Percentiles rank a stretch among this genome's conserved stretches.
phyloP scores from a whole-genome alignment of 306 rosid species.

The Lathyrus sativus region DNA sequence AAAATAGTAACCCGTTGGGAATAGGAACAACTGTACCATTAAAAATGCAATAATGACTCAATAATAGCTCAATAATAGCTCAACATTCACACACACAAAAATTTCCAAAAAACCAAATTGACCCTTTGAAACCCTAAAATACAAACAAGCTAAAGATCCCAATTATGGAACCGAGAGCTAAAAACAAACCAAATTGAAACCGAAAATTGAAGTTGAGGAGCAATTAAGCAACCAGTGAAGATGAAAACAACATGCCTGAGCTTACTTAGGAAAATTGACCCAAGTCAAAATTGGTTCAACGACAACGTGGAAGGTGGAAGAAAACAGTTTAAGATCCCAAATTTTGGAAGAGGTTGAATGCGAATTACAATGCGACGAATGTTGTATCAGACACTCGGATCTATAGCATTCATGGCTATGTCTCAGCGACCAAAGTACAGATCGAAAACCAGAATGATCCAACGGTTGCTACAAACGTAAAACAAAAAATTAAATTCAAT shows the following conservation, averaged over 20 bases:
- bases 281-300: constrained; percentile 43
- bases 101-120: constrained; percentile 34
- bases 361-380: constrained; percentile 48
- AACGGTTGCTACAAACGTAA: constrained; percentile 42
- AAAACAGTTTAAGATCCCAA: constrained; percentile 48
- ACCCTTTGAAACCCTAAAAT: constrained; percentile 59
- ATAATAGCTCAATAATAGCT: constrained; percentile 6
- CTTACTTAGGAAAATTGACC: constrained; percentile 41
- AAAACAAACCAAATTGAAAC: constrained; percentile 9
- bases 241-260: constrained; percentile 18
- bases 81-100: constrained; percentile 22
- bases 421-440: constrained; percentile 45
- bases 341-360: constrained; percentile 29
- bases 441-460: constrained; percentile 49
- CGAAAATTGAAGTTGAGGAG: constrained; percentile 33
- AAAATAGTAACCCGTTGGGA: constrained; percentile 27
- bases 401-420: constrained; percentile 58
- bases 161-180: constrained; percentile 9
- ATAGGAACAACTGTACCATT: constrained; percentile 42
- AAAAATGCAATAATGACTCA: constrained; percentile 30
- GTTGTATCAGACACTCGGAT: constrained; percentile 55
- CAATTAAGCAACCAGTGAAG: constrained; percentile 41
- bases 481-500: not conserved
- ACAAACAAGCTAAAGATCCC: constrained; percentile 31
- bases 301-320: constrained; percentile 16